Evolutionary conservation across 2,329 filamentous ascomycete genomes (phyloP), one percentile per base, ranked within the genome.

Genomic region (Diaporthe vaccinii): DNA sequence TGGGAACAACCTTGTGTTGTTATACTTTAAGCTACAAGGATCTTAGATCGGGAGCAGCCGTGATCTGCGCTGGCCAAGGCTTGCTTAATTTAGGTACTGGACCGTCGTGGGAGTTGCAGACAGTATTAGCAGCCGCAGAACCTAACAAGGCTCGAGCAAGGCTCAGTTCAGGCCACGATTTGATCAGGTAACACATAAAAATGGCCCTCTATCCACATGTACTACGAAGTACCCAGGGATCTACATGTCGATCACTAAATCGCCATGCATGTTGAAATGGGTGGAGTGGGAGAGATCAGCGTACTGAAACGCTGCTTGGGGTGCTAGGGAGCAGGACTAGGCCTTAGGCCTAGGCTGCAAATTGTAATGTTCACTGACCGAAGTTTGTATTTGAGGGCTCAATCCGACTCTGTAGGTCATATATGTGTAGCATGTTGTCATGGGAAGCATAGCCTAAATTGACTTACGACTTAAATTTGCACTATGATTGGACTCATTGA

Each of bases 51-150:
- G 49, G 34, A 55, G 46, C 62, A 53, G 31, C 65, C 65, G 65
- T 69, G 65, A 69, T 69, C 46, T 53, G 49, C 65, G 34, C 49
- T 28, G 65, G 46, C 15, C 49, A 39, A 55, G 49, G n/a, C 49
- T 41, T 15, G n/a, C 49, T 31, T 41, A 31, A 69, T 28, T 69
- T 41, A 36, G n/a, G 7, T 28, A 15, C 25, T 49, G 41, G 41
- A 34, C 61, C 10, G n/a, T 14, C 2, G 46, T 15, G 25, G 17
- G 46, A 14, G 41, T 8, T 15, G 17, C 25, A 46, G 7, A 20
- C n/a, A 5, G 44, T 17, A 17, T 28, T 15, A 4, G 58, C n/a
- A 44, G n/a, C 36, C 14, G n/a, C 2, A 44, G 44, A 55, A 53
- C 31, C 8, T 28, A 12, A 8, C 9, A 9, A 10, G 46, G 8